Percentiles rank a stretch among this genome's conserved stretches.
phyloP scores from a whole-genome alignment of 1,284 basidiomycete genomes.

The Exobasidium cylindrosporum region DNA sequence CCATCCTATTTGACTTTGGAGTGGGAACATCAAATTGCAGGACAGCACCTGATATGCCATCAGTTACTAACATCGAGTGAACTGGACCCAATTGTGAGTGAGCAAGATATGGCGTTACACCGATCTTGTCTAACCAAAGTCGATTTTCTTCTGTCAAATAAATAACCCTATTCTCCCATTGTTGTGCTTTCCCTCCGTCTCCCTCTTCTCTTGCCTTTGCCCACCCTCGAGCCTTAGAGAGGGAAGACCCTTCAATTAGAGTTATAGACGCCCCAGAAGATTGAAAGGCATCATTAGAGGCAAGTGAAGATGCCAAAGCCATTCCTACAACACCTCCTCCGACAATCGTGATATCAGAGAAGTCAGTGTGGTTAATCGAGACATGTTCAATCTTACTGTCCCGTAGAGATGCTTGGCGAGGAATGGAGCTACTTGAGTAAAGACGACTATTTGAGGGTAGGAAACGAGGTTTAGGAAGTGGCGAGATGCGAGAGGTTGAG shows the following conservation, averaged over 20 bases:
- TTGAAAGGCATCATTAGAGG: constrained; percentile 19
- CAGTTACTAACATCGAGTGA: constrained; percentile 49
- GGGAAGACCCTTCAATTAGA: constrained; percentile 43
- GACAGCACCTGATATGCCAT: constrained; percentile 46
- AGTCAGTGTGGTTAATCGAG: neutral
- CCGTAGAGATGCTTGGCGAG: neutral
- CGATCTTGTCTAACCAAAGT: constrained; percentile 43
- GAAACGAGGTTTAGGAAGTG: neutral
- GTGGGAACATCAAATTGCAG: constrained; percentile 42
- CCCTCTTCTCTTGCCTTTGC: neutral
- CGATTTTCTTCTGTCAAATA: constrained; percentile 49
- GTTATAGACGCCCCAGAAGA: constrained; percentile 28
- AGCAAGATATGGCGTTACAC: constrained; percentile 36
- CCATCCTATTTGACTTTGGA: constrained; percentile 23
- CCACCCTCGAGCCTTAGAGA: constrained; percentile 34
- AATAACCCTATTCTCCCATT: constrained; percentile 52
- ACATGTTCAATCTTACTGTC: neutral
- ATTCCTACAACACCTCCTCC: constrained; percentile 52
- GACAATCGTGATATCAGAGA: constrained; percentile 44
- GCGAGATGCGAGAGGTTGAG: neutral
- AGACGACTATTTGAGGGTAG: neutral
- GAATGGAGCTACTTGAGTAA: neutral
- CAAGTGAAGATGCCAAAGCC: constrained; percentile 27
- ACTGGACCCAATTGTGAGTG: constrained; percentile 34
- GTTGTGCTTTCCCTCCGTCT: constrained; percentile 11